Conservation (phyloP, 202 grass and related monocot genomes). For the Carex sylvatica region DNA sequence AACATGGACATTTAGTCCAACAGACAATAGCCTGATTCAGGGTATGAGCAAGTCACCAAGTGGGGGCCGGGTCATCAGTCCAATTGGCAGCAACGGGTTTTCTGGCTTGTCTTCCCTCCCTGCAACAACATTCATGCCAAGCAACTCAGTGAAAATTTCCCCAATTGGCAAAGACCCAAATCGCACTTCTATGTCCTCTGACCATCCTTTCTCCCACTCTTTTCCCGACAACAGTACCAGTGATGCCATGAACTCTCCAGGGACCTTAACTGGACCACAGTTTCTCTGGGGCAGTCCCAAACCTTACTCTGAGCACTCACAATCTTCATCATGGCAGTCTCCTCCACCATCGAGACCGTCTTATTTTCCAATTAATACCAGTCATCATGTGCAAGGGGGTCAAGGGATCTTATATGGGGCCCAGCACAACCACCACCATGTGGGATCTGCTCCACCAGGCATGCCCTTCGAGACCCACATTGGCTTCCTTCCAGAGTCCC, state of each 20-base stretch:
- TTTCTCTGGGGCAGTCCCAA: slow-evolving; percentile 98
- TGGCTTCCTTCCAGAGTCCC: slow-evolving; percentile 78
- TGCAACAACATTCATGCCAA: slow-evolving; percentile 62
- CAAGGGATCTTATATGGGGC: slow-evolving; percentile 56
- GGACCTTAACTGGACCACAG: slow-evolving; percentile 73
- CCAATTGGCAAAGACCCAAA: slow-evolving; percentile 84
- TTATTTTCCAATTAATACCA: slow-evolving; percentile 47
- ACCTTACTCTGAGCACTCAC: slow-evolving; percentile 65
- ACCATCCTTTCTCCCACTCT: slow-evolving; percentile 55
- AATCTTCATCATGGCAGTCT: slow-evolving; percentile 63
- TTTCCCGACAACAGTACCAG: slow-evolving; percentile 56
- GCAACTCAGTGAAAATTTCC: slow-evolving; percentile 61
- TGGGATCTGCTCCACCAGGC: slow-evolving; percentile 86
- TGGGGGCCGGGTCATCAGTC: slow-evolving; percentile 50
- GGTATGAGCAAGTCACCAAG: slow-evolving; percentile 64
- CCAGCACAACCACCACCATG: slow-evolving; percentile 53
- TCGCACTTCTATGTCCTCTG: slow-evolving; percentile 39
- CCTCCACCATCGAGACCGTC: slow-evolving; percentile 36
- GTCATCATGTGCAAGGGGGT: slow-evolving; percentile 36
- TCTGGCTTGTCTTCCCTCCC: slow-evolving; percentile 40
- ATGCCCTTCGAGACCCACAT: slow-evolving; percentile 76
- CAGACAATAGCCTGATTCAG: slow-evolving; percentile 64
- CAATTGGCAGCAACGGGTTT: slow-evolving; percentile 45
- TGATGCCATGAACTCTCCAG: slow-evolving; percentile 58
- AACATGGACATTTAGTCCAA: slow-evolving; percentile 77